These are phyloP conservation scores for Bipolaris gigantea DNA, from an alignment of 2,329 filamentous ascomycete genomes.

Conservation along the genomic window DNA sequence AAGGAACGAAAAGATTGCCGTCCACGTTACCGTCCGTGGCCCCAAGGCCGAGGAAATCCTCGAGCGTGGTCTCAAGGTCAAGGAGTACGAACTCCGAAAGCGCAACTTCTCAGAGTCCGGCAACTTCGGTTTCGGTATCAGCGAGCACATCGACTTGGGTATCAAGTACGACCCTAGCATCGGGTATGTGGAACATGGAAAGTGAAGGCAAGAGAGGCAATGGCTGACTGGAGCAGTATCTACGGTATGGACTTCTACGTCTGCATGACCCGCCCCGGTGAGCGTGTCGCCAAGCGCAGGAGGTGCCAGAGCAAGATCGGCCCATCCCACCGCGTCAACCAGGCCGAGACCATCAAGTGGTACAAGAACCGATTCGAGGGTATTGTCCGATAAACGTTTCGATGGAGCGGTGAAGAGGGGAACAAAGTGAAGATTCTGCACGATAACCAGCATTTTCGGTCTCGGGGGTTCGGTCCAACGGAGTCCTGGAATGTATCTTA, in stretches of 20 bases:
- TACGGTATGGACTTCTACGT: conserved; percentile 98
- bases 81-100: conserved; percentile 99
- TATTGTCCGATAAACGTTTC: conserved; percentile 85
- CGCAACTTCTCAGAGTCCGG: conserved; percentile 99
- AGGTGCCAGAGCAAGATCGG: conserved; percentile 86
- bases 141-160: conserved; percentile 99
- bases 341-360: conserved; percentile 96
- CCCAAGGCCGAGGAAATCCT: conserved; percentile 99
- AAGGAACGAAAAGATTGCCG: conserved; percentile 97
- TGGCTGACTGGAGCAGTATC: conserved; percentile 41
- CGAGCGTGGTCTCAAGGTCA: conserved; percentile 99
- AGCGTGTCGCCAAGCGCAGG: conserved; percentile 94
- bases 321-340: conserved; percentile 87
- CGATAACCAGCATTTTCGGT: conserved; percentile 43
- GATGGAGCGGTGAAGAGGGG: conserved; percentile 24
- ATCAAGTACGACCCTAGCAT: conserved; percentile 70
- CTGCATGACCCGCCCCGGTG: conserved; percentile 99
- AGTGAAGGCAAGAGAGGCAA: not conserved
- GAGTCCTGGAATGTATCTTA: conserved; percentile 47
- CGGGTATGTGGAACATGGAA: conserved; percentile 33
- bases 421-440: conserved; percentile 40
- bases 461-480: conserved; percentile 43
- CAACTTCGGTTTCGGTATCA: conserved; percentile 97
- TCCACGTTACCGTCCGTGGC: conserved; percentile 99
- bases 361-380: conserved; percentile 96